A percentile compares a stretch with the other conserved stretches of the same genome.
Evolutionary conservation across 225 moss, liverwort and hornwort species (phyloP).

Genomic region (Climacium dendroides): DNA sequence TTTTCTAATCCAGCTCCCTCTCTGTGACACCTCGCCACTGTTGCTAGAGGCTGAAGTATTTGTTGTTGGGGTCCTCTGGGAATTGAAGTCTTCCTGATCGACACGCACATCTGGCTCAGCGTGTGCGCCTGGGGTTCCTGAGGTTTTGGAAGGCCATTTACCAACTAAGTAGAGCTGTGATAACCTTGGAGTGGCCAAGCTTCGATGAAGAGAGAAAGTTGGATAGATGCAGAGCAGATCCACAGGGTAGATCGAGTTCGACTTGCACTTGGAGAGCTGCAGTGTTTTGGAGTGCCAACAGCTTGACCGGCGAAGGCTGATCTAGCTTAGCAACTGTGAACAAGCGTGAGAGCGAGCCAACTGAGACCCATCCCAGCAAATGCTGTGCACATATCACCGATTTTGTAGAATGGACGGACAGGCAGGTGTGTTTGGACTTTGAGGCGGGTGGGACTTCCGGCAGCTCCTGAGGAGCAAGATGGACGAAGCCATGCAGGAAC

Average conservation of each 20-base stretch:
- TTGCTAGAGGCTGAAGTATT: background rate
- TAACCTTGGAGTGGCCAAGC: background rate
- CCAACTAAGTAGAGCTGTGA: background rate
- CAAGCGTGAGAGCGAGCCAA: no score
- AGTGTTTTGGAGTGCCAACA: no score
- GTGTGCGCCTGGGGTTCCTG: background rate
- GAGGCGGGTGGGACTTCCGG: no score
- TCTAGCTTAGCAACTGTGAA: no score
- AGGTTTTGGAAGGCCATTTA: background rate
- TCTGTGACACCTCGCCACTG: background rate
- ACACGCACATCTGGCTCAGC: background rate
- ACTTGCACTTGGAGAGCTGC: background rate
- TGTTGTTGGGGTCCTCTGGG: background rate
- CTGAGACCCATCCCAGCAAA: no score
- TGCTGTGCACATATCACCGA: no score
- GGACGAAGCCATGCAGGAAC: no score
- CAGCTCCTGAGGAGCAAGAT: no score
- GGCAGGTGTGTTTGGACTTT: no score
- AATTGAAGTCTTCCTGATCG: background rate
- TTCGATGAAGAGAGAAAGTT: background rate
- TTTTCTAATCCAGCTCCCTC: background rate
- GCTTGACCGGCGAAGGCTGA: no score
- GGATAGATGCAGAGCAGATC: no score
- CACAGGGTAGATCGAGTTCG: background rate
- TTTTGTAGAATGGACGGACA: no score